Percentiles rank a stretch among this genome's conserved stretches.
phyloP scores from a whole-genome alignment of 2,329 filamentous ascomycete genomes.

The Neofusicoccum sp. region DNA sequence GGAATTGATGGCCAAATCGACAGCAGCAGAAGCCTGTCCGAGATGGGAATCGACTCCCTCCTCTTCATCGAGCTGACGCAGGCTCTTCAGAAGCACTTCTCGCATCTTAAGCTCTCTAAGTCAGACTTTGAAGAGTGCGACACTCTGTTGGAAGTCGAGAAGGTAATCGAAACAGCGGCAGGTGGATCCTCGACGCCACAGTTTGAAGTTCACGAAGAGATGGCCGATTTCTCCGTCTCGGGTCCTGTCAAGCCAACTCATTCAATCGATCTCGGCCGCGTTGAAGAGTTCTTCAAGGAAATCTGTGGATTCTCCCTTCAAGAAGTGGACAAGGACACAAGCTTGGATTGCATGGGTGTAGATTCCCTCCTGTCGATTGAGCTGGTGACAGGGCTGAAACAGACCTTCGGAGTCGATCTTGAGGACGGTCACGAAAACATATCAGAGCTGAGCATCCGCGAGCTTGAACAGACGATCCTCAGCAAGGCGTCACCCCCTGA shows the following conservation, averaged over 20 bases:
- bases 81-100: conserved; percentile 25
- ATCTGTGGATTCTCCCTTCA: conserved; percentile 25
- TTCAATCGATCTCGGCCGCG: no score
- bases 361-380: conserved; percentile 34
- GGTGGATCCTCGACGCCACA: not conserved
- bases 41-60: conserved; percentile 32
- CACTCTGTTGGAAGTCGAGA: not conserved
- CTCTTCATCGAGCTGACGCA: conserved; percentile 31
- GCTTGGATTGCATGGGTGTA: conserved; percentile 28
- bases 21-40: not conserved
- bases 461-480: not conserved
- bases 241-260: no score
- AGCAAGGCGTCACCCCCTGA: not conserved
- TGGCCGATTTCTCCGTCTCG: no score
- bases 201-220: not conserved
- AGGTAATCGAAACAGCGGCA: not conserved
- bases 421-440: conserved; percentile 1
- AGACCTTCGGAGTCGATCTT: conserved; percentile 29
- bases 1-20: not conserved
- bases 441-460: conserved; percentile 2
- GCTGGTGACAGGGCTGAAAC: conserved; percentile 25
- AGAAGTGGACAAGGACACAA: conserved; percentile 24
- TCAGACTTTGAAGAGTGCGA: not conserved
- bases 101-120: conserved; percentile 20
- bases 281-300: not conserved